phyloP scores from a whole-genome alignment of 305 asterid species.

The Rubia peregrina region DNA sequence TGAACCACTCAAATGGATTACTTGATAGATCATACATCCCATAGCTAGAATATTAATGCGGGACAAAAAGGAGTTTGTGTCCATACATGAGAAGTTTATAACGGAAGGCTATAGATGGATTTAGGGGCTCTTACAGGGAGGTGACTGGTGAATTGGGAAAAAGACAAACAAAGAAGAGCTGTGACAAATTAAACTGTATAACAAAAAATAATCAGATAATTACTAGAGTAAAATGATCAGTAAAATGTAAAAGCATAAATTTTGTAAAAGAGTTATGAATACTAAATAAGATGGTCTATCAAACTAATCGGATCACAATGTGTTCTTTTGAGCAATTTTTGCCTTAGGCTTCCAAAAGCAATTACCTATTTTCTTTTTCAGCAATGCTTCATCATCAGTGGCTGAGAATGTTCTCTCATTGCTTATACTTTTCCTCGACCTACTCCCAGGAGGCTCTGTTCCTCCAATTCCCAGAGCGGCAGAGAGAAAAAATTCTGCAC shows the following conservation, averaged over 20 bases:
- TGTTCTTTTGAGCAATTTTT: not conserved
- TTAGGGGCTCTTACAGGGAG: not conserved
- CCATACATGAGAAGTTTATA: not conserved
- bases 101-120: not conserved
- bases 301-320: not conserved
- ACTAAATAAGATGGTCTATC: not conserved
- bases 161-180: not conserved
- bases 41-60: not conserved
- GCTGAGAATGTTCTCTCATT: slow-evolving; percentile 90
- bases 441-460: slow-evolving; percentile 63
- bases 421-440: slow-evolving; percentile 76
- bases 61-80: not conserved
- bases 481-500: slow-evolving; percentile 80
- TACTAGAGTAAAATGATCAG: not conserved
- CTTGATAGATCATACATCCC: not conserved
- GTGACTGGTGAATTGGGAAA: no score
- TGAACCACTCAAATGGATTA: not conserved
- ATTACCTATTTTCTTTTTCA: slow-evolving; percentile 68
- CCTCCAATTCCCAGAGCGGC: slow-evolving; percentile 90
- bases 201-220: not conserved
- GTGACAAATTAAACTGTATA: not conserved
- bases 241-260: not conserved
- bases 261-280: not conserved
- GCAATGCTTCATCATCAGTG: slow-evolving; percentile 51
- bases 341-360: not conserved